phyloP scores from a whole-genome alignment of 2,329 filamentous ascomycete genomes.

The Dendryphion nanum region DNA sequence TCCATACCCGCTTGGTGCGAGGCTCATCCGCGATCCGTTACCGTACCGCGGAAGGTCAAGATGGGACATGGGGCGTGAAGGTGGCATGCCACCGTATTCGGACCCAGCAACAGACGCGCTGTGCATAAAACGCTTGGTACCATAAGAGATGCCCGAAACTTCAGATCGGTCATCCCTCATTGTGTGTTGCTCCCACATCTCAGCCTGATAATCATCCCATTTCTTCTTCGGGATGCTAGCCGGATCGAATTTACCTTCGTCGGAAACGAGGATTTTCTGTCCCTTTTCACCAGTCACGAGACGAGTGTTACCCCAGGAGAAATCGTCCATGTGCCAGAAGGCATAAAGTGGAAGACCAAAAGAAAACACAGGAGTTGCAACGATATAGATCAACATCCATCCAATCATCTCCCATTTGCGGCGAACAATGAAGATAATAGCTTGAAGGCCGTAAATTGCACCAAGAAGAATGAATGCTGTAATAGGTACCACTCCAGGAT shows the following conservation, averaged over 20 bases:
- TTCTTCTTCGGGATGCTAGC: slow-evolving; percentile 91
- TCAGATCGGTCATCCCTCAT: slow-evolving; percentile 79
- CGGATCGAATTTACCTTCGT: slow-evolving; percentile 98
- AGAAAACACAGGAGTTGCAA: slow-evolving; percentile 88
- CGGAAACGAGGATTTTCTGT: slow-evolving; percentile 86
- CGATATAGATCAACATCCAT: slow-evolving; percentile 96
- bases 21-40: slow-evolving; percentile 41
- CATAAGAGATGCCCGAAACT: slow-evolving; percentile 90
- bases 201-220: slow-evolving; percentile 98
- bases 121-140: slow-evolving; percentile 70
- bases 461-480: slow-evolving; percentile 88
- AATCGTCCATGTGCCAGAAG: slow-evolving; percentile 99
- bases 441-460: slow-evolving; percentile 96
- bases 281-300: slow-evolving; percentile 92
- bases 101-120: slow-evolving; percentile 46
- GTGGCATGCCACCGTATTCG: slow-evolving; percentile 61
- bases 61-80: slow-evolving; percentile 58
- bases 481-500: slow-evolving; percentile 67
- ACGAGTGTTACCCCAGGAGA: slow-evolving; percentile 98
- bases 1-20: slow-evolving; percentile 60
- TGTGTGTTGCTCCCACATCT: slow-evolving; percentile 96
- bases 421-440: slow-evolving; percentile 92
- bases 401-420: slow-evolving; percentile 99
- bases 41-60: slow-evolving; percentile 56
- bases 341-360: slow-evolving; percentile 88